Evolutionary conservation across 306 rosid genomes (phyloP), one percentile per base, ranked within the genome.

Genomic region (Alnus rubra): DNA sequence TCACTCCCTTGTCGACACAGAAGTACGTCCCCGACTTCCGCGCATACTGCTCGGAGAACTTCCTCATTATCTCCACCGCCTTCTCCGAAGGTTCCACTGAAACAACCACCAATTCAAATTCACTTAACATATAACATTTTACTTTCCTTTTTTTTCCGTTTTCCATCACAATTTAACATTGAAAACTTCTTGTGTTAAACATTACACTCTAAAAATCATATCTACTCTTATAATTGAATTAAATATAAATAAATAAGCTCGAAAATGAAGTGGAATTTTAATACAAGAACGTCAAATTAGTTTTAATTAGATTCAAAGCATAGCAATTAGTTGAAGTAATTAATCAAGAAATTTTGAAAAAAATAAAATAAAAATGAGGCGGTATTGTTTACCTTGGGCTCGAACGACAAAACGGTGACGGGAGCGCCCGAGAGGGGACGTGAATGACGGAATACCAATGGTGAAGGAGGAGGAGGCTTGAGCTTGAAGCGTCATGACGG

Each of bases 31-130:
- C 98, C 14, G 99, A 93, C 79, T 75, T 95, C 2, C 99, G 99
- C 50, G 99, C 99, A 76, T 95, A 95, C 85, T 95, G 99, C 89
- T 95, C 99, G 0, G 99, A 95, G 87, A 95, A 95, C 81, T 95
- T 95, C 93, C 99, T 90, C 99, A 95, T 95, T 63, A 95, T 86
- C 78, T 95, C 99, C 71, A 95, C 89, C 35, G 97, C 88, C 84
- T 95, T 95, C 35, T 95, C 98, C 3, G 99, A 85, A 74, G 98
- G 99, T 72, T 93, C 98, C 85, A 30, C 99, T 95, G 98, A 84
- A 87, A 86, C 52, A 84, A 69, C 83, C 63, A 37, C 75, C 60
- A 47, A 78, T 60, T 74, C 39, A 19, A 42, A 68, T 31, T 1
- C 16, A 33, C 42, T 63, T 1, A 13, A 13, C 9, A 71, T 1